Base-by-base conservation (phyloP, 78 protist genomes). In the Speleostelium caveatum region DNA sequence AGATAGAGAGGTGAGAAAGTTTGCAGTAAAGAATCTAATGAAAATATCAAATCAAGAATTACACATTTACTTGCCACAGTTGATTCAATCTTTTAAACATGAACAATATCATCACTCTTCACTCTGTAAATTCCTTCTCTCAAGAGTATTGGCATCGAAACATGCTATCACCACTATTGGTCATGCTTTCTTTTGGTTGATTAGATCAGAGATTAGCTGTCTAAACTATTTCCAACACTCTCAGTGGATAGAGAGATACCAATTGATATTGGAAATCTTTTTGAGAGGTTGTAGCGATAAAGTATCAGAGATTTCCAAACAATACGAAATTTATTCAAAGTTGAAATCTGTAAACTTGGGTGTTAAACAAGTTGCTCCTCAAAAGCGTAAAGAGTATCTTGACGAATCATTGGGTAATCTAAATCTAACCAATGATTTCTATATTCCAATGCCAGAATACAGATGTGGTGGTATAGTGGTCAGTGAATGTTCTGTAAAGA, bases 1-100 rank as follows among this genome's bases (percentile, higher is more conserved):
- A 0, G 98, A 97, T 59, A 49, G 67, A 14, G 19, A 61, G 35
- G 94, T 97, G 24, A 86, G 98, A n/a, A 94, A 72, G 35, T 93
- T 62, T 38, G 98, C 99, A 55, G 93, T 96, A 30, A 8, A 1
- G 26, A 73, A 68, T 32, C 94, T 97, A 10, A 68, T 68, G 16
- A 32, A 16, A 28, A 55, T 97, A 51, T 2, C n/a, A 28, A 95
- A 97, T 74, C 38, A 61, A 24, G 95, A 93, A 66, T 79, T 97
- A 32, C 66, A 5, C 3, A 53, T 66, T 36, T 96, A 67, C 35
- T 73, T 97, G n/a, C 95, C 94, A 32, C 98, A 97, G 75, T 72
- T 97, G 1, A 89, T 95, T 2, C 97, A 96, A 62, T 93, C 92
- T 22, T 65, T 97, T 45, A 97, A 97, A 69, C 95, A 95, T 74